A percentile compares a stretch with the other conserved stretches of the same genome.
These are phyloP conservation scores for Russula brevipes DNA, from an alignment of 768 basidiomycete species.

Conservation along the genomic window DNA sequence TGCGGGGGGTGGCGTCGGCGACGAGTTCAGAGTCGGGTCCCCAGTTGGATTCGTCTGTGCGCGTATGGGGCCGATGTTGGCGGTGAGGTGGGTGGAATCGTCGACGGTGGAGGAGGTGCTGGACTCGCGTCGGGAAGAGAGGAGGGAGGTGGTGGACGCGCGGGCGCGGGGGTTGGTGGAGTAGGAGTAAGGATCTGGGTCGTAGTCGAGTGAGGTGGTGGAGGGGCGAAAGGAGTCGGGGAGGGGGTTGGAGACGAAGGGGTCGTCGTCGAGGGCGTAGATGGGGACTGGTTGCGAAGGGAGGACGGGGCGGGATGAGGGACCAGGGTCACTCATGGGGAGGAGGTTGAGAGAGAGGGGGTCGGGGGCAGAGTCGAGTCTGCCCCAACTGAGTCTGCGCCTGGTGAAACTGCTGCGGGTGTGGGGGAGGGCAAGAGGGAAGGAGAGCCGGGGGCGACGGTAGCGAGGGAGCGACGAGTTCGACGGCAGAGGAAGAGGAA, in stretches of 20 bases:
- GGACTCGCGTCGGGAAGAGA: constrained; percentile 33
- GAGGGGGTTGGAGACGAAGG: constrained; percentile 39
- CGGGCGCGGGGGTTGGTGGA: constrained; percentile 39
- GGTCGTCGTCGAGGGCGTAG: constrained; percentile 39
- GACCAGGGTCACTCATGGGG: constrained; percentile 27
- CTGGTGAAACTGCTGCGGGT: constrained; percentile 36
- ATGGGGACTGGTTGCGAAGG: neutral
- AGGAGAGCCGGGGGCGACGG: constrained; percentile 51
- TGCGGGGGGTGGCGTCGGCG: constrained; percentile 36
- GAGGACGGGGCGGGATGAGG: constrained; percentile 9
- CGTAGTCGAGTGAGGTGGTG: neutral
- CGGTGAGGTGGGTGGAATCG: constrained; percentile 54
- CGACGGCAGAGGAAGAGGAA: constrained; percentile 53
- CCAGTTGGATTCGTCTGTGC: constrained; percentile 30
- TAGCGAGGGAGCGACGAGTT: constrained; percentile 46
- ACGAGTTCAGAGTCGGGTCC: constrained; percentile 25
- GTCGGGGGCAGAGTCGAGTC: constrained; percentile 43
- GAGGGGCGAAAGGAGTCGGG: neutral
- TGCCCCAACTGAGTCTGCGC: constrained; percentile 56
- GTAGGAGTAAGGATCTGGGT: constrained; percentile 32
- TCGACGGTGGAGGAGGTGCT: constrained; percentile 45
- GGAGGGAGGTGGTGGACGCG: constrained; percentile 51
- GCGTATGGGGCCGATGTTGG: constrained; percentile 40
- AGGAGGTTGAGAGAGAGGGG: constrained; percentile 40
- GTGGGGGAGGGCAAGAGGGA: constrained; percentile 37